A percentile compares a stretch with the other conserved stretches of the same genome.
phyloP scores from a whole-genome alignment of 169 alveolate species.

The Plasmodium chabaudi region DNA sequence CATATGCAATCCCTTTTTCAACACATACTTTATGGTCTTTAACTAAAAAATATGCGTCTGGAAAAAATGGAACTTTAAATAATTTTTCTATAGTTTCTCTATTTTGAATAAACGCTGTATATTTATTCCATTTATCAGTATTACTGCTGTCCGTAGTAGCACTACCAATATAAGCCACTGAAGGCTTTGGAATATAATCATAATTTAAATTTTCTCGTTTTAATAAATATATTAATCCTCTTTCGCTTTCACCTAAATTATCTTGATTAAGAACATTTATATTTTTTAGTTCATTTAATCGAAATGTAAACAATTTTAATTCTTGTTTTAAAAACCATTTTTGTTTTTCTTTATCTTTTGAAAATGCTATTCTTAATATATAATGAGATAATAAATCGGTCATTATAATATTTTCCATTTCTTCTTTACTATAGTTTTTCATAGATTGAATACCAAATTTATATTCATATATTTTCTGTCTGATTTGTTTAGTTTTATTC shows the following conservation, averaged over 20 bases:
- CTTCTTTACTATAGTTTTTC: constrained; percentile 79
- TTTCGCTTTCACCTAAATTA: constrained; percentile 80
- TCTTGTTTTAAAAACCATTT: constrained; percentile 90
- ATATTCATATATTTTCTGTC: constrained; percentile 81
- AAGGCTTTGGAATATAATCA: constrained; percentile 74
- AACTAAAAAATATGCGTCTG: constrained; percentile 83
- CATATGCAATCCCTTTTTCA: constrained; percentile 76
- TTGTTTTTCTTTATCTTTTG: constrained; percentile 85
- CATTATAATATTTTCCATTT: constrained; percentile 81
- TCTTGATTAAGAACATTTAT: constrained; percentile 77
- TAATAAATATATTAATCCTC: constrained; percentile 82
- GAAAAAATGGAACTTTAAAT: constrained; percentile 84
- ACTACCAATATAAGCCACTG: constrained; percentile 27
- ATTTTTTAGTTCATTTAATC: constrained; percentile 79
- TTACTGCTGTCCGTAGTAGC: constrained; percentile 56
- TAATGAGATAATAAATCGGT: constrained; percentile 86
- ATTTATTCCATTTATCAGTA: constrained; percentile 77
- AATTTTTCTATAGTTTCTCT: constrained; percentile 29
- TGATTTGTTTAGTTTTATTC: constrained; percentile 32
- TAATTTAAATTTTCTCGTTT: constrained; percentile 80
- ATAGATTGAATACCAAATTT: constrained; percentile 79
- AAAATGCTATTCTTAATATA: constrained; percentile 85
- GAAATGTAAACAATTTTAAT: constrained; percentile 81
- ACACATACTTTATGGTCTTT: constrained; percentile 78
- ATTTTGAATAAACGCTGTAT: constrained; percentile 74